phyloP scores from a whole-genome alignment of 768 basidiomycete genomes.

The Tricholoma hemisulphureum region DNA sequence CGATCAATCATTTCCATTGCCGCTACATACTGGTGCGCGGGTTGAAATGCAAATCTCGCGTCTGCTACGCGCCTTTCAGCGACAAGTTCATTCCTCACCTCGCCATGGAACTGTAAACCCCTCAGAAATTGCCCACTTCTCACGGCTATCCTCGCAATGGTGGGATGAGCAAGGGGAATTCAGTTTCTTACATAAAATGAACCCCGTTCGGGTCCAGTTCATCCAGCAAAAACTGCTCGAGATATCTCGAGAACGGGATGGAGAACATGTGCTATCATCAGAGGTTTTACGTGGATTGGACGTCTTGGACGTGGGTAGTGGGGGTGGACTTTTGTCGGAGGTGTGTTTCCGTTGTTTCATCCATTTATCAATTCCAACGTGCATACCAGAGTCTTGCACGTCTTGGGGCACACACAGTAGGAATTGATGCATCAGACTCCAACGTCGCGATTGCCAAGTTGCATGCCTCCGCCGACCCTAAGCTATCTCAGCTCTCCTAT shows the following conservation, averaged over 20 bases:
- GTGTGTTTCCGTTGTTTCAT: constrained; percentile 39
- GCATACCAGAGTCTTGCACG: constrained; percentile 72
- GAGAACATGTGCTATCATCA: constrained; percentile 31
- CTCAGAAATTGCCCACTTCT: constrained; percentile 80
- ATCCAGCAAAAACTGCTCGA: constrained; percentile 75
- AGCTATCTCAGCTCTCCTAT: constrained; percentile 54
- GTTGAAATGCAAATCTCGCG: constrained; percentile 15
- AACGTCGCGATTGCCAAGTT: constrained; percentile 84
- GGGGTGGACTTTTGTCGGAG: constrained; percentile 91
- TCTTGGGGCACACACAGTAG: constrained; percentile 82
- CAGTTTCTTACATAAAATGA: constrained; percentile 87
- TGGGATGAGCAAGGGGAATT: constrained; percentile 95
- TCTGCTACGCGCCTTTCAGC: constrained; percentile 12
- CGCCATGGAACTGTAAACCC: constrained; percentile 52
- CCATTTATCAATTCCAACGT: constrained; percentile 5
- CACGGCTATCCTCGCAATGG: constrained; percentile 77
- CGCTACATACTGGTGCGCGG: too few species aligned
- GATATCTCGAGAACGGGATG: constrained; percentile 52
- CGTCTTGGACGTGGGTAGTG: constrained; percentile 91
- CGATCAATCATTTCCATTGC: too few species aligned
- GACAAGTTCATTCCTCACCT: constrained; percentile 10
- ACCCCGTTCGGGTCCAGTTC: constrained; percentile 83
- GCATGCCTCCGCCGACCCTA: constrained; percentile 79
- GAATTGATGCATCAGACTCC: constrained; percentile 86
- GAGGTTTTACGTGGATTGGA: constrained; percentile 60